These are phyloP conservation scores for Candida nitratophila DNA, from an alignment of 805 yeast genomes.

Conservation along the genomic window DNA sequence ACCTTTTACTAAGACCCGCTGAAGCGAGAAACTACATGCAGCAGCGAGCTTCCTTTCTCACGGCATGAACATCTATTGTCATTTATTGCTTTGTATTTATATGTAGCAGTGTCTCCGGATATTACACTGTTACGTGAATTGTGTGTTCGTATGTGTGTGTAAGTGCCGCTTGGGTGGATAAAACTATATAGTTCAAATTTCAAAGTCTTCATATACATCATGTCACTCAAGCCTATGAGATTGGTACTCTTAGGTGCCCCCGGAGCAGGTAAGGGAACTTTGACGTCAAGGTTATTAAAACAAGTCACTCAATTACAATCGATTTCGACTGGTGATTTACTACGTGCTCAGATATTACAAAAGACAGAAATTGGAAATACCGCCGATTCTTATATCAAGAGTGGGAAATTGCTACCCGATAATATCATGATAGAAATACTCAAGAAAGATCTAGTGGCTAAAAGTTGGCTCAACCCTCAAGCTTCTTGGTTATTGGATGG, in stretches of 20 bases:
- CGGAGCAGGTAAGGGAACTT: constrained; percentile 93
- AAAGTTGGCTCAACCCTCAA: constrained; percentile 34
- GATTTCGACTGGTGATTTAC: constrained; percentile 78
- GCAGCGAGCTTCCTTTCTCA: too few species aligned
- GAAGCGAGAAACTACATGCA: too few species aligned
- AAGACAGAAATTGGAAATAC: constrained; percentile 45
- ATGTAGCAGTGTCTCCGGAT: too few species aligned
- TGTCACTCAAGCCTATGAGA: constrained; percentile 41
- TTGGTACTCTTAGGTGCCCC: constrained; percentile 85
- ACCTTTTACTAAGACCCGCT: too few species aligned
- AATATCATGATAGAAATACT: constrained; percentile 54
- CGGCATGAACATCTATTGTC: constrained; percentile 2
- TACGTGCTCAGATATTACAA: constrained; percentile 58
- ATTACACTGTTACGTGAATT: too few species aligned
- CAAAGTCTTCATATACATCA: background rate
- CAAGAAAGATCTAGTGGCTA: constrained; percentile 35
- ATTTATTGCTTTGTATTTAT: background rate
- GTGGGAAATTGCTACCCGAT: constrained; percentile 75
- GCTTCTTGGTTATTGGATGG: constrained; percentile 82
- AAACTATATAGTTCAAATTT: too few species aligned
- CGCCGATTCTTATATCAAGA: constrained; percentile 49
- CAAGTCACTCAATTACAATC: constrained; percentile 46
- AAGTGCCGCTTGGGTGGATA: too few species aligned
- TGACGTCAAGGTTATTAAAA: constrained; percentile 57
- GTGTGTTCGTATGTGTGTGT: too few species aligned